phyloP scores from a whole-genome alignment of 805 yeast species.

The Lachancea nothofagi region DNA sequence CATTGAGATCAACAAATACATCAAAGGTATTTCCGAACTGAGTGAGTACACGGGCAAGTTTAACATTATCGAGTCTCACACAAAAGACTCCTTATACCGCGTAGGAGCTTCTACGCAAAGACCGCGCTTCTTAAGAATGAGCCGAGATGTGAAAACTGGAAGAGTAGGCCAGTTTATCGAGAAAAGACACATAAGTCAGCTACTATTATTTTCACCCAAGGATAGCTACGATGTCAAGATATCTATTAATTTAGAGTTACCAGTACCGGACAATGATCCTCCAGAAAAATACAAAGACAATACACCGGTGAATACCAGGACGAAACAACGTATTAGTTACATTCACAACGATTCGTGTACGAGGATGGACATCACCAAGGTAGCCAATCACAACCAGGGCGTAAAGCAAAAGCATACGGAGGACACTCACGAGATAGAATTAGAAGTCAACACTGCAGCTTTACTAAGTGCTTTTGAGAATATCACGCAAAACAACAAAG shows the following conservation, averaged over 20 bases:
- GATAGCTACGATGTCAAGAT: slow-evolving; percentile 71
- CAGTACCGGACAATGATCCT: slow-evolving; percentile 48
- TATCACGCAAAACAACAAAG: slow-evolving; percentile 42
- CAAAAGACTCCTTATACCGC: slow-evolving; percentile 57
- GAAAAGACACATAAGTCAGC: slow-evolving; percentile 67
- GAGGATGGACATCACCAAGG: slow-evolving; percentile 66
- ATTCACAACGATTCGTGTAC: slow-evolving; percentile 71
- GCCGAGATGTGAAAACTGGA: slow-evolving; percentile 63
- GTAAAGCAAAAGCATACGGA: slow-evolving; percentile 25
- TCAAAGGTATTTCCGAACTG: slow-evolving; percentile 48
- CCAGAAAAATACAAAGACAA: slow-evolving; percentile 49
- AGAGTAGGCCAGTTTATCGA: slow-evolving; percentile 63
- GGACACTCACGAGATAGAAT: slow-evolving; percentile 41
- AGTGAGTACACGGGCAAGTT: slow-evolving; percentile 50
- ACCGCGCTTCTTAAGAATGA: slow-evolving; percentile 59
- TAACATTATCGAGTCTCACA: slow-evolving; percentile 54
- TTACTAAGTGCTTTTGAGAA: slow-evolving; percentile 38
- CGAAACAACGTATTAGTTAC: slow-evolving; percentile 68
- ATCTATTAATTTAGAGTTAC: slow-evolving; percentile 72
- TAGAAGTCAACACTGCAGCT: slow-evolving; percentile 45
- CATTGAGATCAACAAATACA: slow-evolving; percentile 48
- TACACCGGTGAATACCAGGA: slow-evolving; percentile 53
- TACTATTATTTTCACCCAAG: slow-evolving; percentile 69
- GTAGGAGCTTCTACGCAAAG: slow-evolving; percentile 58
- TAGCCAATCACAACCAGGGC: slow-evolving; percentile 31